phyloP scores from a whole-genome alignment of 2,329 filamentous ascomycete genomes.

The Cladosporium sp. region DNA sequence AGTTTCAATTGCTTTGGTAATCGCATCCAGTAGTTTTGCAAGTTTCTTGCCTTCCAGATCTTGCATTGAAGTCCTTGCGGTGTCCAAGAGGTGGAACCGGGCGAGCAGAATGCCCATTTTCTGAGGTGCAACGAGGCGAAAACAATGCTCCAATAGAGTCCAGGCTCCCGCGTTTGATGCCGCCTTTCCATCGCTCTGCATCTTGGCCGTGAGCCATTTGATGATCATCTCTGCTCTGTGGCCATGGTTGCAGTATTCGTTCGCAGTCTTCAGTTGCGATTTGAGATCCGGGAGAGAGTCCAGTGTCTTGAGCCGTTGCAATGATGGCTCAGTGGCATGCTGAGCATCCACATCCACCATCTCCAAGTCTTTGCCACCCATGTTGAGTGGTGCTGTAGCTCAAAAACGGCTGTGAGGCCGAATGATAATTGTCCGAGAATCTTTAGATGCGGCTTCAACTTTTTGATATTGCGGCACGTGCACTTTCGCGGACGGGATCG shows the following conservation, averaged over 20 bases:
- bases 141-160: slow-evolving; percentile 63
- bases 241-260: slow-evolving; percentile 35
- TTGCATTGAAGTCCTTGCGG: not conserved
- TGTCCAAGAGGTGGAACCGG: slow-evolving; percentile 13
- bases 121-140: slow-evolving; percentile 67
- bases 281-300: slow-evolving; percentile 31
- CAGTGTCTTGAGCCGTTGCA: slow-evolving; percentile 45
- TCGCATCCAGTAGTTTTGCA: not conserved
- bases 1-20: slow-evolving; percentile 7
- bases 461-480: slow-evolving; percentile 22
- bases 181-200: slow-evolving; percentile 50
- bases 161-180: slow-evolving; percentile 51
- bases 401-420: not conserved
- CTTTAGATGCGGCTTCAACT: slow-evolving; percentile 17
- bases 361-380: slow-evolving; percentile 13
- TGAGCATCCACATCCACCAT: slow-evolving; percentile 27
- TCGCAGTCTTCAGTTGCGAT: slow-evolving; percentile 34
- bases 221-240: slow-evolving; percentile 61
- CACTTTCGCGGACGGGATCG: slow-evolving; percentile 11
- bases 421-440: not conserved
- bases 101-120: slow-evolving; percentile 69
- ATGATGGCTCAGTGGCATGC: slow-evolving; percentile 36
- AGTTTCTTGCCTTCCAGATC: slow-evolving; percentile 1
- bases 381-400: not conserved
- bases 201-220: slow-evolving; percentile 65